phyloP scores from a whole-genome alignment of 1,284 basidiomycete species.

The Amylostereum chailletii region DNA sequence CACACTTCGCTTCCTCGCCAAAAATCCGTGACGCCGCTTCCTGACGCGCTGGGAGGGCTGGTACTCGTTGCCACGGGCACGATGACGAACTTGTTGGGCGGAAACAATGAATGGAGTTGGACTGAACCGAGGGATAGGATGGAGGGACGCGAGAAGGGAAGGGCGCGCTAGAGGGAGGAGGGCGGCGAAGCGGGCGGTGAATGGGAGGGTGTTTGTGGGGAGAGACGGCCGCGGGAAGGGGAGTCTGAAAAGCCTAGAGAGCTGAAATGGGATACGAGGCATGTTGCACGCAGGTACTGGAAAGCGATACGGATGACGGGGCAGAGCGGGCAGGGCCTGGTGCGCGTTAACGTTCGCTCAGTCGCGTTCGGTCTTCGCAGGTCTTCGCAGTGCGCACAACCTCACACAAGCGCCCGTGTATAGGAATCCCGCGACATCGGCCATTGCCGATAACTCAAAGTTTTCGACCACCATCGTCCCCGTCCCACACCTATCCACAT shows the following conservation, averaged over 20 bases:
- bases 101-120: neutral
- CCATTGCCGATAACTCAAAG: conserved; percentile 10
- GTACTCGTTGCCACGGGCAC: conserved; percentile 65
- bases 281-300: conserved; percentile 1
- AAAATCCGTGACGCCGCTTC: conserved; percentile 85
- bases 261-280: conserved; percentile 6
- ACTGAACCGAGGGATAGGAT: neutral
- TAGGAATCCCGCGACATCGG: conserved; percentile 1
- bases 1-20: conserved; percentile 56
- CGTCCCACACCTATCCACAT: neutral
- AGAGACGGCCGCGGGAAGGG: neutral
- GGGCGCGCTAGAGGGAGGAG: conserved; percentile 3
- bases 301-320: neutral
- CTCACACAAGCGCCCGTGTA: neutral
- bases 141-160: neutral
- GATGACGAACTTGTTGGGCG: conserved; percentile 36
- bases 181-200: neutral
- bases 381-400: neutral
- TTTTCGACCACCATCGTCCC: neutral
- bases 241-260: neutral
- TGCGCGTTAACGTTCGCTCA: neutral
- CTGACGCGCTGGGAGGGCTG: conserved; percentile 84
- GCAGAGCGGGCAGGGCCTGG: neutral
- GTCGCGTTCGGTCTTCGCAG: neutral
- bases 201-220: neutral